phyloP scores from a whole-genome alignment of 2,329 filamentous ascomycete species.

The Hypoxylon sp. region DNA sequence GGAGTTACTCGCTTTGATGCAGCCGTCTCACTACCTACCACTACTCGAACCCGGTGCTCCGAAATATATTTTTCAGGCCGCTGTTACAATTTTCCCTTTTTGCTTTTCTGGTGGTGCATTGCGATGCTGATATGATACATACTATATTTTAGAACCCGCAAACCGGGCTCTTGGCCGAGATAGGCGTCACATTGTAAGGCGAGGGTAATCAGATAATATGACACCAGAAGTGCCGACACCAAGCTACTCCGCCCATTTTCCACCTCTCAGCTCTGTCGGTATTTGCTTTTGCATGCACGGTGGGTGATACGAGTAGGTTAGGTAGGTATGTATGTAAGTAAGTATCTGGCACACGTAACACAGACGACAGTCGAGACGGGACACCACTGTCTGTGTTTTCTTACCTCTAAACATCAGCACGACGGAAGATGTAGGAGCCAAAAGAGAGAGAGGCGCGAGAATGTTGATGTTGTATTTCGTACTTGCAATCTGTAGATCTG shows the following conservation, averaged over 20 bases:
- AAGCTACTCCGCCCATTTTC: slow-evolving; percentile 29
- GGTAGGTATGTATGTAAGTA: too few species aligned
- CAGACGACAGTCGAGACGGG: slow-evolving; percentile 21
- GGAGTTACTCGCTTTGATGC: slow-evolving; percentile 4
- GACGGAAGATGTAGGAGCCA: slow-evolving; percentile 9
- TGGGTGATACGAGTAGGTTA: slow-evolving; percentile 26
- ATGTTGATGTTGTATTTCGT: background rate
- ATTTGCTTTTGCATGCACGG: slow-evolving; percentile 17
- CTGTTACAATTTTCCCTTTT: too few species aligned
- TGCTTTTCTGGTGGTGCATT: too few species aligned
- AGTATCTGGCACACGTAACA: slow-evolving; percentile 10
- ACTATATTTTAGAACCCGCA: too few species aligned
- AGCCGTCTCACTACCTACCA: slow-evolving; percentile 16
- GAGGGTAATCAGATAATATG: slow-evolving; percentile 15
- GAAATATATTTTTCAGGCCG: too few species aligned
- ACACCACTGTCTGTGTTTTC: background rate
- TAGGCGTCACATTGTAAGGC: slow-evolving; percentile 18
- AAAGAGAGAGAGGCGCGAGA: too few species aligned
- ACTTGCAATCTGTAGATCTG: slow-evolving; percentile 16
- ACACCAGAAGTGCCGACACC: slow-evolving; percentile 23
- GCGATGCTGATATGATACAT: too few species aligned
- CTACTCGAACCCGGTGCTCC: too few species aligned
- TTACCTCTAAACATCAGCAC: slow-evolving; percentile 8
- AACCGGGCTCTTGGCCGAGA: slow-evolving; percentile 29
- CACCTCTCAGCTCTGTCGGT: slow-evolving; percentile 18